Conservation (phyloP, 1,139 yeast species). For the Saccharomyces hybrid region DNA sequence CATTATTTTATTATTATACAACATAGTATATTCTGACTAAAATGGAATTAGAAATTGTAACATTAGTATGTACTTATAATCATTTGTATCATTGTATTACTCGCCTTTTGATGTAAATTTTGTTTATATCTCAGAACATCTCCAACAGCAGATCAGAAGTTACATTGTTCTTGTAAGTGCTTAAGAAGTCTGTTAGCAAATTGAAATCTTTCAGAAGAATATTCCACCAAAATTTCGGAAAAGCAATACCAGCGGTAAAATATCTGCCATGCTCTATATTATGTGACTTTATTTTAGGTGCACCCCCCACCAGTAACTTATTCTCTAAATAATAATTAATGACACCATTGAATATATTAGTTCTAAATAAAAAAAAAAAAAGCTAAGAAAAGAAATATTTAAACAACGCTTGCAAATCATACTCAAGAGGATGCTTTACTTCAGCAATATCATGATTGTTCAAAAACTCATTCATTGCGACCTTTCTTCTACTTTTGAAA, state of each 20-base stretch:
- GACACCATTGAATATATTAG: not conserved
- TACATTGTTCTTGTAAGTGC: not conserved
- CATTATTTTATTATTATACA: not conserved
- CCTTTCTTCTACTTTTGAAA: slow-evolving; percentile 13
- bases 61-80: not conserved
- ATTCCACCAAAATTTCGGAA: not conserved
- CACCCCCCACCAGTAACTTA: not conserved
- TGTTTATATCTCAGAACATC: not conserved
- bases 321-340: not conserved
- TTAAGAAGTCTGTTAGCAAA: not conserved
- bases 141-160: not conserved
- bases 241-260: not conserved
- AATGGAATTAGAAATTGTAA: not conserved
- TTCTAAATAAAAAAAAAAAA: not conserved
- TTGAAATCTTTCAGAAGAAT: not conserved
- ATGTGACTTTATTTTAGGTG: not conserved
- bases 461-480: slow-evolving; percentile 15
- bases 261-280: no score
- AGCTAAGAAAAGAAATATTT: not conserved
- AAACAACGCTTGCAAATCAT: slow-evolving; percentile 1
- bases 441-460: slow-evolving; percentile 12
- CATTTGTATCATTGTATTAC: not conserved
- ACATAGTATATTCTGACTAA: not conserved
- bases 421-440: slow-evolving; percentile 18
- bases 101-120: not conserved